These are phyloP conservation scores for Licmophora abbreviata DNA, from an alignment of 108 stramenopile species.

Conservation along the genomic window DNA sequence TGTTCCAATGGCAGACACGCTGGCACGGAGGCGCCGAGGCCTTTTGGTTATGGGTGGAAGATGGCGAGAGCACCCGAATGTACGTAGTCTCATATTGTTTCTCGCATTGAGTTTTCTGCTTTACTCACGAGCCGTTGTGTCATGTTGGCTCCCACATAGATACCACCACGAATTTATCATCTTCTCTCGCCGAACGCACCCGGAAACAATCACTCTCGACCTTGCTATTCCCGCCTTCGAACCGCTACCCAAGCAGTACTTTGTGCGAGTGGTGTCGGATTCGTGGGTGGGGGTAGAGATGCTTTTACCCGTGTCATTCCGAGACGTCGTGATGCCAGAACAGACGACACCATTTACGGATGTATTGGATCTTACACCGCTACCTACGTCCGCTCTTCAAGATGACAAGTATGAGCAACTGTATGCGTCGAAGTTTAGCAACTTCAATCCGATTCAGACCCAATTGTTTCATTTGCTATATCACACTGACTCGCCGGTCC, in stretches of 20 bases:
- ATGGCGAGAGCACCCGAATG: slow-evolving; percentile 76
- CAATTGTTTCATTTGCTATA: slow-evolving; percentile 88
- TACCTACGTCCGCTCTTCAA: slow-evolving; percentile 84
- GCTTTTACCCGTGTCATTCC: slow-evolving; percentile 76
- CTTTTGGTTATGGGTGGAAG: slow-evolving; percentile 98
- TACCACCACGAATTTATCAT: slow-evolving; percentile 76
- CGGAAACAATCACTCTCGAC: slow-evolving; percentile 63
- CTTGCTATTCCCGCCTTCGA: slow-evolving; percentile 90
- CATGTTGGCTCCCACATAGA: slow-evolving; percentile 6
- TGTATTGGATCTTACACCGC: slow-evolving; percentile 85
- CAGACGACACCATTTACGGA: slow-evolving; percentile 70
- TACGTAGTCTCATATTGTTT: slow-evolving; percentile 6
- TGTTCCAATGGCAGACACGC: slow-evolving; percentile 82
- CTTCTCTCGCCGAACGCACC: slow-evolving; percentile 57
- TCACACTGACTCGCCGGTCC: slow-evolving; percentile 83
- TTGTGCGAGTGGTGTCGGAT: slow-evolving; percentile 80
- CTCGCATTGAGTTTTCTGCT: not conserved
- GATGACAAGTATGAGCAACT: slow-evolving; percentile 77
- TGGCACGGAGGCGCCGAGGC: slow-evolving; percentile 81
- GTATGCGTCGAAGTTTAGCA: slow-evolving; percentile 72
- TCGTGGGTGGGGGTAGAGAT: slow-evolving; percentile 92
- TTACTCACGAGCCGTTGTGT: slow-evolving; percentile 4
- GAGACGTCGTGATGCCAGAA: slow-evolving; percentile 72
- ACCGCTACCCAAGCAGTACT: slow-evolving; percentile 87
- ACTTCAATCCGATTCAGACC: slow-evolving; percentile 97